Base-by-base conservation (phyloP, 352 stramenopile genomes). In the Globisporangium alternatum region DNA sequence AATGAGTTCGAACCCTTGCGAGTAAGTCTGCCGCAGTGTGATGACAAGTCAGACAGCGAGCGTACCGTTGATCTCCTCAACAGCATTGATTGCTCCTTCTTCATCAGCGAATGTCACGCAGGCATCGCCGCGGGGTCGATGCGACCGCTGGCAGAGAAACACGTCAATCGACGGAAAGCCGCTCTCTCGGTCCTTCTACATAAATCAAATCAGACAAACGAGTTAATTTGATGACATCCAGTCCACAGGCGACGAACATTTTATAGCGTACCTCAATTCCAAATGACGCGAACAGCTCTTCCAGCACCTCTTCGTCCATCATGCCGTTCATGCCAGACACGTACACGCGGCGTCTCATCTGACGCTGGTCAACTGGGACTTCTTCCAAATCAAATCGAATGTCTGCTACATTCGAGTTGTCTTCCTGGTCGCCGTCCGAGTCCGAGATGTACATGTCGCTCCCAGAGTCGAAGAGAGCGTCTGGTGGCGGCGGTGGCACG, bases 51-150 rank as follows among this genome's bases (percentile, higher is more conserved):
- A 17, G 9, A 33, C 35, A 52, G 19, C 8, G 4, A 22, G 10
- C n/a, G 15, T 66, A 89, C 80, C 66, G 15, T 89, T 75, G 9
- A 86, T 67, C 53, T 89, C 80, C 61, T 87, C 78, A 19, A 81
- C 75, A 21, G 80, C 80, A 53, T 60, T 76, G 44, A 56, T 31
- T 6, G 78, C 78, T 7, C 78, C 72, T 33, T 76, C 69, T 39
- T 73, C 62, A 0, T 66, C 72, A 19, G 64, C 25, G 62, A 89
- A 89, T 0, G 73, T 80, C 41, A 87, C 70, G 31, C 72, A 75
- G 22, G 76, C 80, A 55, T 89, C 80, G 31, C 80, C 80, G 41
- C 80, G 78, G 17, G 76, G 70, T 28, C 78, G 69, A 48, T 78
- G 69, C 28, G 67, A 85, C 19, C 77, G 78, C 44, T 87, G 78